Evolutionary conservation across 805 yeast genomes (phyloP).

Genomic region (Dipodascus geniculatus): DNA sequence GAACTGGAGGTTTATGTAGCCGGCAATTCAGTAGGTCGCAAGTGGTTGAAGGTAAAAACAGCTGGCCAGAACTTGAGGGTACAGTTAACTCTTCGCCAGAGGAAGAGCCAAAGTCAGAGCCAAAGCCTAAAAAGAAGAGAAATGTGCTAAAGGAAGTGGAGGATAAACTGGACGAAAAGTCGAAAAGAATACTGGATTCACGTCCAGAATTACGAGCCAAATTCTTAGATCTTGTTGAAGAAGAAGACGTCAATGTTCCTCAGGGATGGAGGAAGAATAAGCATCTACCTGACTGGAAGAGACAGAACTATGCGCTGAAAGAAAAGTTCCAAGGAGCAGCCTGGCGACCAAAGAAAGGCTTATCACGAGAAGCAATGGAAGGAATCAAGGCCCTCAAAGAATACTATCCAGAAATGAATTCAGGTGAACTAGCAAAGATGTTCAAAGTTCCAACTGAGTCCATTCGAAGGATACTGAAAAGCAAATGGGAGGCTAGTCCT

Average conservation of each 20-base stretch:
- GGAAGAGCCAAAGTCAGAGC: neutral
- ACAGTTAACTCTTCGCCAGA: neutral
- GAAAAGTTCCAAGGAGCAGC: conserved; percentile 46
- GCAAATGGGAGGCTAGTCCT: conserved; percentile 60
- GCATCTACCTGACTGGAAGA: conserved; percentile 53
- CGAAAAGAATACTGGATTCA: neutral
- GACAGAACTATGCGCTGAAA: conserved; percentile 50
- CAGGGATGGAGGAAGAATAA: conserved; percentile 33
- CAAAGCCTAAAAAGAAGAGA: neutral
- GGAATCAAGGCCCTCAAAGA: conserved; percentile 46
- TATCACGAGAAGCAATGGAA: conserved; percentile 60
- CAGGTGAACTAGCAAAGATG: conserved; percentile 46
- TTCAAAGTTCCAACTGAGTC: conserved; percentile 75
- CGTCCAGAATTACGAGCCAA: neutral
- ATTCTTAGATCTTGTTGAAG: neutral
- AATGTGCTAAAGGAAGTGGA: neutral
- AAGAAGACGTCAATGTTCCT: conserved; percentile 25
- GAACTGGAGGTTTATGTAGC: too few relatives aligned
- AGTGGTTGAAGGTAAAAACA: neutral
- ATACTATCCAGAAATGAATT: conserved; percentile 45
- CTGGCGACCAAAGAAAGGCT: conserved; percentile 58
- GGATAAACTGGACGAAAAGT: neutral
- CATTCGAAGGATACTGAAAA: conserved; percentile 62
- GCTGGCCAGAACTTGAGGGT: neutral
- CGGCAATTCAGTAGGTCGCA: neutral